Evolutionary conservation across 192 early-diverging fungal species (phyloP).

Genomic region (Paraglomus occultum): DNA sequence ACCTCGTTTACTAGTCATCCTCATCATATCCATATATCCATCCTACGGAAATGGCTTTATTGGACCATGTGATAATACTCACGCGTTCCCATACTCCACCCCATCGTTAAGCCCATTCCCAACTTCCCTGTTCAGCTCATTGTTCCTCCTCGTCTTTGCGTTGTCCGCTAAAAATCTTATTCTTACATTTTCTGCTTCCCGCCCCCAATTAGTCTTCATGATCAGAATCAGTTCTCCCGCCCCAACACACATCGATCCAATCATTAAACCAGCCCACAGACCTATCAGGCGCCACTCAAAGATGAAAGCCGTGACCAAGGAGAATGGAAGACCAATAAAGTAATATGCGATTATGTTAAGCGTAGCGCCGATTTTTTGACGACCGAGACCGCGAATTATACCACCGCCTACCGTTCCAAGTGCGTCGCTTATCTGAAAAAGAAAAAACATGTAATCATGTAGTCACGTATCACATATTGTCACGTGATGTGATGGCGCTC

Average conservation of each 20-base stretch:
- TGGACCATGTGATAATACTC: too few species aligned
- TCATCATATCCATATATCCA: too few species aligned
- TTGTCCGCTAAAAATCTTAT: too few species aligned
- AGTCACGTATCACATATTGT: background rate
- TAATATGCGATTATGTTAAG: slow-evolving; percentile 67
- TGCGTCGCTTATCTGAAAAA: slow-evolving; percentile 56
- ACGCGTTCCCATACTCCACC: too few species aligned
- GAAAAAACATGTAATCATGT: slow-evolving; percentile 1
- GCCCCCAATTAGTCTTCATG: slow-evolving; percentile 38
- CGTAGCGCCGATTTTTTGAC: slow-evolving; percentile 62
- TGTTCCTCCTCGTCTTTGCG: too few species aligned
- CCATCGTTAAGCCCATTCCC: too few species aligned
- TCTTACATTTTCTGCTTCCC: slow-evolving; percentile 29
- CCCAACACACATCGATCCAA: slow-evolving; percentile 46
- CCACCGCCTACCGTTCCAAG: slow-evolving; percentile 62
- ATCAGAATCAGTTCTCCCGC: slow-evolving; percentile 38
- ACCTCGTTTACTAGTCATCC: too few species aligned
- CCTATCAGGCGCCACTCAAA: slow-evolving; percentile 56
- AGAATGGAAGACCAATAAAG: slow-evolving; percentile 64
- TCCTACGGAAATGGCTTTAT: too few species aligned
- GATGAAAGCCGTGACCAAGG: slow-evolving; percentile 55
- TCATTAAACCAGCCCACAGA: slow-evolving; percentile 59
- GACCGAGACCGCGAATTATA: slow-evolving; percentile 74
- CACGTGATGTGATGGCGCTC: background rate
- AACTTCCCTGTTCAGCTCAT: too few species aligned